phyloP scores from a whole-genome alignment of 306 rosid species.

The Glycine latifolia region DNA sequence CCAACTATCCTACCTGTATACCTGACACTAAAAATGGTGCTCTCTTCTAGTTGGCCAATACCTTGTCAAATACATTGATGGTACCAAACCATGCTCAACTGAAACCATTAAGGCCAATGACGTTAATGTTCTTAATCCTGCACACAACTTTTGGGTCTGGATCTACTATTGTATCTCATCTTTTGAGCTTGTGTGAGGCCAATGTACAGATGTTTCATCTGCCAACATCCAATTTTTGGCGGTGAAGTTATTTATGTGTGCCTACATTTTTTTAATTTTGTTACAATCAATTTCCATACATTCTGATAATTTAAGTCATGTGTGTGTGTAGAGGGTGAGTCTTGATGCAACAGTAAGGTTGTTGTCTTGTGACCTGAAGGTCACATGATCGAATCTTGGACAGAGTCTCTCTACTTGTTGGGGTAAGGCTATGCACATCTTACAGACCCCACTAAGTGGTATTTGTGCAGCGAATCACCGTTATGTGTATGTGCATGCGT shows the following conservation, averaged over 20 bases:
- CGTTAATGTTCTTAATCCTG: background rate
- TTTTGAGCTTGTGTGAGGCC: background rate
- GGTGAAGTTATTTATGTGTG: no score
- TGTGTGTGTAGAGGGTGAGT: background rate
- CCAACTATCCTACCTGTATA: background rate
- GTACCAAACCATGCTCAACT: no score
- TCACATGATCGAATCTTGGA: background rate
- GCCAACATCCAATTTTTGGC: no score
- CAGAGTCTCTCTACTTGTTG: background rate
- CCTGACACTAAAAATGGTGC: background rate
- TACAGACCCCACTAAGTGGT: background rate
- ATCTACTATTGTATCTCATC: background rate
- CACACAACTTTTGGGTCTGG: background rate
- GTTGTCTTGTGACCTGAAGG: background rate
- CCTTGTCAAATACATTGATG: no score
- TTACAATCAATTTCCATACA: no score
- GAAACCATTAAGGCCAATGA: no score
- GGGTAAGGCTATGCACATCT: background rate
- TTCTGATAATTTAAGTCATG: background rate
- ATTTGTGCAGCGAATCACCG: background rate
- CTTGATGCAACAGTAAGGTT: constrained; percentile 6
- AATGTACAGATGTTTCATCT: background rate
- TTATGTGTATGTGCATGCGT: background rate
- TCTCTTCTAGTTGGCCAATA: no score
- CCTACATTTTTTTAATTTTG: no score